Conservation (phyloP, 2,329 filamentous ascomycete genomes). For the Pestalotiopsis sp. region DNA sequence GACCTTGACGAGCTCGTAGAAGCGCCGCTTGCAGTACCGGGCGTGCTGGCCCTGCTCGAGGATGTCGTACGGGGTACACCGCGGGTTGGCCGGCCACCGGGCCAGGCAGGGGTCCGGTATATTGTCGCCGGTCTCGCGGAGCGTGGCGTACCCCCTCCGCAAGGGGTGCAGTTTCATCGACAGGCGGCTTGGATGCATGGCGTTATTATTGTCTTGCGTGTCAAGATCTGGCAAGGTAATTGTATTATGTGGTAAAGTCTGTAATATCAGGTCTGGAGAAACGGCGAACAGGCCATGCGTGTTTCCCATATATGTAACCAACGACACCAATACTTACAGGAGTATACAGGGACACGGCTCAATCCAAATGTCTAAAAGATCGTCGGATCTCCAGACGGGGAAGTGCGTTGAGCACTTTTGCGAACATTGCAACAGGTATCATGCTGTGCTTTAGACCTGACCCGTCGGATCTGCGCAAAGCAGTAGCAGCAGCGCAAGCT, state of each 20-base stretch:
- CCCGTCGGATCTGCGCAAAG: too few species aligned
- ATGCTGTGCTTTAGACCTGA: background rate
- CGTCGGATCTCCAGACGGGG: background rate
- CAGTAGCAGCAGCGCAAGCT: background rate
- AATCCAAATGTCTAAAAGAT: background rate
- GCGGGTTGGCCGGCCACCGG: background rate
- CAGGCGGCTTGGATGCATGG: background rate
- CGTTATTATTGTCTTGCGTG: background rate
- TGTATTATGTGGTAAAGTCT: too few species aligned
- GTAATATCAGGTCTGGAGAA: too few species aligned
- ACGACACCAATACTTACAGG: too few species aligned
- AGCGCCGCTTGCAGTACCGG: slow-evolving; percentile 5
- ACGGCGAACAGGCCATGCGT: too few species aligned
- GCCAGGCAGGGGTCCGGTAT: background rate
- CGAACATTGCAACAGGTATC: background rate
- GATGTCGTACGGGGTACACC: background rate
- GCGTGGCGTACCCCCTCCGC: background rate
- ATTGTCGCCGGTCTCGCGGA: background rate
- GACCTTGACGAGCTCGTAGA: slow-evolving; percentile 11
- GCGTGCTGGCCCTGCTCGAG: slow-evolving; percentile 1
- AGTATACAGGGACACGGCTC: too few species aligned
- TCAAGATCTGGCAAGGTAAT: background rate
- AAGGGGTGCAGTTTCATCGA: background rate
- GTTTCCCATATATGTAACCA: too few species aligned
- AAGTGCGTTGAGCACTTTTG: background rate